These are phyloP conservation scores for Fraxinus velutina DNA, from an alignment of 305 asterid genomes.

Conservation along the genomic window DNA sequence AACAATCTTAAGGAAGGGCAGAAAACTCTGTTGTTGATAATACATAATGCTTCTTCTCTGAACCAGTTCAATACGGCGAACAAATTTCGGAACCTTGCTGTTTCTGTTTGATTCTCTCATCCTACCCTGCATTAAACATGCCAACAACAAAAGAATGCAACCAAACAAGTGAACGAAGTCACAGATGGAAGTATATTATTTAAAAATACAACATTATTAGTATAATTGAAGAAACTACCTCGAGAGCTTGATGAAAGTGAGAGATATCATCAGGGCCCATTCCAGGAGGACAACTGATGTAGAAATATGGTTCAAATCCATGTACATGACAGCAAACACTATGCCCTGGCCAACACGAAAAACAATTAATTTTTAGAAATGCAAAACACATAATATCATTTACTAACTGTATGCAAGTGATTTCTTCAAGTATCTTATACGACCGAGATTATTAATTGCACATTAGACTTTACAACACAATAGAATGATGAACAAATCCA, in stretches of 20 bases:
- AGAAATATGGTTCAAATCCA: constrained; percentile 97
- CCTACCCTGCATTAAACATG: constrained; percentile 54
- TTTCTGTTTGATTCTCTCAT: constrained; percentile 80
- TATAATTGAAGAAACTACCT: constrained; percentile 43
- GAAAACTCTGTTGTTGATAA: constrained; percentile 76
- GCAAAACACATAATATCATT: constrained; percentile 8
- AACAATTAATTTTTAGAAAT: not conserved
- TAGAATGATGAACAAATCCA: constrained; percentile 2
- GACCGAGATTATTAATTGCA: not conserved
- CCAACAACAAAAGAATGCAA: constrained; percentile 21
- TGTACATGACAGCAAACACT: constrained; percentile 94
- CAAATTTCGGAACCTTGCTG: constrained; percentile 64
- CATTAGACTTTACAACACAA: not conserved
- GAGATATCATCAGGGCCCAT: constrained; percentile 98
- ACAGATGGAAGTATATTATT: constrained; percentile 12
- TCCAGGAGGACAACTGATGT: constrained; percentile 84
- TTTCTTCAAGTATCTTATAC: constrained; percentile 10
- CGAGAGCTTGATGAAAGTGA: constrained; percentile 80
- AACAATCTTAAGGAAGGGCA: constrained; percentile 87
- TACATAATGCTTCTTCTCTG: constrained; percentile 89
- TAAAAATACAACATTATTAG: constrained; percentile 8
- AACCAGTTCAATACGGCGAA: constrained; percentile 75
- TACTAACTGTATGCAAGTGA: not conserved
- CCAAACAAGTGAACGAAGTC: constrained; percentile 4
- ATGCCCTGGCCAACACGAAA: constrained; percentile 55